Base-by-base conservation (phyloP, 768 basidiomycete species). In the Phallus indusiatus region DNA sequence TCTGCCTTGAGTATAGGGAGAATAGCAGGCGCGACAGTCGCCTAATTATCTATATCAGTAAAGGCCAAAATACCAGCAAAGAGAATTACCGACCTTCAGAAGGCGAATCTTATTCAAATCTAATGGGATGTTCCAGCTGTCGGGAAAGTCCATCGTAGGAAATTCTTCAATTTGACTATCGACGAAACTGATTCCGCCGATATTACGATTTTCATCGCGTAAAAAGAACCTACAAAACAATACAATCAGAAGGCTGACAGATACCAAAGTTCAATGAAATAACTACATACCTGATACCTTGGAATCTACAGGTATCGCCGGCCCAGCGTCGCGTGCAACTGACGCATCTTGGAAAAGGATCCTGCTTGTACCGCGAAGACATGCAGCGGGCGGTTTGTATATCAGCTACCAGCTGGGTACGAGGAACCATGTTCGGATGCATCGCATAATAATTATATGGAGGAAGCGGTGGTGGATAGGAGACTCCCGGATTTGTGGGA, bases 241-340 rank as follows among this genome's bases (percentile, higher is more conserved):
- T 28, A 24, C n/a, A 9, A 4, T 37, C 20, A 55, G 10, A 33
- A 28, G 11, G 33, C 21, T 33, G 36, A 3, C 10, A 54, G 18
- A 18, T n/a, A 54, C 21, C 47, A 48, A 48, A n/a, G 47, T 18
- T 18, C 42, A 2, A 54, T 6, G 2, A 18, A 10, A 42, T n/a
- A 16, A 14, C 1, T 2, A 51, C 47, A 22, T 52, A 59, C 57
- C 89, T 81, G 63, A 91, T 86, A n/a, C 83, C 82, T 68, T 90
- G 89, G 71, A 91, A 91, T 22, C 89, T 83, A 67, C 89, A 91
- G 1, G 88, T 90, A 67, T 91, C 89, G 46, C 89, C 88, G 0
- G 88, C 88, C 88, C 89, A 90, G 21, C 89, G 84, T 47, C 89
- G 84, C 35, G 85, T 90, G 69, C 89, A 91, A 2, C 88, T 85